These are phyloP conservation scores for Eucalyptus guilfoylei DNA, from an alignment of 345 rosid species.

Conservation along the genomic window DNA sequence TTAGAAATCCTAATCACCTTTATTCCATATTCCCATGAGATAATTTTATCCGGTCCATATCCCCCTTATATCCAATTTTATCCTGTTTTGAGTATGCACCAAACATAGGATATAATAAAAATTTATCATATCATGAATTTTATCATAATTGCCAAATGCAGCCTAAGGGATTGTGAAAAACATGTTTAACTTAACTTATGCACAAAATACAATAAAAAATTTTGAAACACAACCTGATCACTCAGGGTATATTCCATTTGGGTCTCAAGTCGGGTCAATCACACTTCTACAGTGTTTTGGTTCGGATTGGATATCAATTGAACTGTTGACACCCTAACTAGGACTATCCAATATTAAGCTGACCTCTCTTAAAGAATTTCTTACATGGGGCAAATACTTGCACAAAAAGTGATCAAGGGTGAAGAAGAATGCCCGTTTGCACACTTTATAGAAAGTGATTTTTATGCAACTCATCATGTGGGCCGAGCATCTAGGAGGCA, in stretches of 20 bases:
- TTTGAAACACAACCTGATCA: fast-evolving
- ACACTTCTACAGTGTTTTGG: neutral
- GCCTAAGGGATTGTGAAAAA: too few species aligned
- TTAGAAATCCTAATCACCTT: fast-evolving
- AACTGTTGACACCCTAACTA: too few species aligned
- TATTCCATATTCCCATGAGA: fast-evolving
- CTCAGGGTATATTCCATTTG: fast-evolving
- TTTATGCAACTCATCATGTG: too few species aligned
- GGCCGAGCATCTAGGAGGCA: fast-evolving
- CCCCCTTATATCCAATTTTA: fast-evolving
- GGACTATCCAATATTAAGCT: neutral
- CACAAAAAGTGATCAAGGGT: neutral
- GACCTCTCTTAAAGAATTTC: neutral
- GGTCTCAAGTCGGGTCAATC: fast-evolving
- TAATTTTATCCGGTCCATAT: fast-evolving
- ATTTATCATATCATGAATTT: fast-evolving
- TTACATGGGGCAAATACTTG: fast-evolving
- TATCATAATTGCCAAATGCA: too few species aligned
- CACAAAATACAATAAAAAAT: too few species aligned
- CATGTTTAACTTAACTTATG: too few species aligned
- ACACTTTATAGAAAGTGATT: neutral
- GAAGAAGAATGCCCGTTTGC: neutral
- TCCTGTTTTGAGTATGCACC: fast-evolving
- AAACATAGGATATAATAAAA: fast-evolving
- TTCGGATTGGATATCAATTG: fast-evolving